Percentiles rank a stretch among this genome's conserved stretches.
These are phyloP conservation scores for Murraya paniculata DNA, from an alignment of 345 rosid species.

Conservation along the genomic window DNA sequence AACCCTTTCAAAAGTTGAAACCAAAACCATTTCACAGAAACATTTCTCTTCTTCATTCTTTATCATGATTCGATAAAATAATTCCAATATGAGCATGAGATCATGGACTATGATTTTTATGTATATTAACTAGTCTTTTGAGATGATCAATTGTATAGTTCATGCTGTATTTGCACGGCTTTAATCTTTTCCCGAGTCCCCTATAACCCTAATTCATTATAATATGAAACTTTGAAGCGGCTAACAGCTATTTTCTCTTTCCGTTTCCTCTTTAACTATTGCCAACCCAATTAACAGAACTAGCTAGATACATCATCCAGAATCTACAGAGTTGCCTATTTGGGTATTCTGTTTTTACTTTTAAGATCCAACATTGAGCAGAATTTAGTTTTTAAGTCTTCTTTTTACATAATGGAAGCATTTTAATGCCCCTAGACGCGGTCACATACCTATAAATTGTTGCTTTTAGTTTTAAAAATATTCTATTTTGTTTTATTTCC, in stretches of 20 bases:
- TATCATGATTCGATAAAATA: conserved; percentile 2
- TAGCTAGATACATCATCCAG: conserved; percentile 5
- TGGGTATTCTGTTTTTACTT: not conserved
- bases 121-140: not conserved
- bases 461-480: conserved; percentile 5
- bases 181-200: not conserved
- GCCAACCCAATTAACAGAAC: conserved; percentile 9
- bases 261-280: not conserved
- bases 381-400: conserved; percentile 8
- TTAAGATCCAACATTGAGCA: conserved; percentile 1
- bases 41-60: conserved; percentile 4
- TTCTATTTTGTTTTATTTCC: conserved; percentile 4
- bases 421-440: conserved; percentile 16
- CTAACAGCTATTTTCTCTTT: not conserved
- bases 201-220: not conserved
- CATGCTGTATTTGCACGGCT: not conserved
- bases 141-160: not conserved
- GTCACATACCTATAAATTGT: not conserved
- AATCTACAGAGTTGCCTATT: conserved; percentile 23
- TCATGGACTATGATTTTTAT: not conserved
- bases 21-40: conserved; percentile 7
- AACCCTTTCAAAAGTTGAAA: conserved; percentile 22
- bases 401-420: conserved; percentile 16
- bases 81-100: conserved; percentile 7
- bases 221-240: not conserved